A percentile compares a stretch with the other conserved stretches of the same genome.
Conservation (phyloP, 2,329 filamentous ascomycete genomes). For the Paraphoma sp. region DNA sequence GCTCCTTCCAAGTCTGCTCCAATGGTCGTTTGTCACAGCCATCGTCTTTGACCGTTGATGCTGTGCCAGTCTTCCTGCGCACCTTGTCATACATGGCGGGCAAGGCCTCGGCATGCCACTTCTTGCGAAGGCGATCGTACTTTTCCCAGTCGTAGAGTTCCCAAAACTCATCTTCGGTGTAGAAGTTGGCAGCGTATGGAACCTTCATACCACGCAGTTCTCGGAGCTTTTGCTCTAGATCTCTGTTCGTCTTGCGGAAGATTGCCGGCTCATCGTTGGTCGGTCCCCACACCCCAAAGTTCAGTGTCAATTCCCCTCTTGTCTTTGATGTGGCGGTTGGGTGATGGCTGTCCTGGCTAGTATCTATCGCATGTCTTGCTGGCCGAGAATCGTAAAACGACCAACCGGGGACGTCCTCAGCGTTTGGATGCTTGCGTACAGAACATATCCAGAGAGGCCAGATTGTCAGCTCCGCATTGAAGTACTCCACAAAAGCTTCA, state of each 20-base stretch:
- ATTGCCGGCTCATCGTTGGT: constrained; percentile 61
- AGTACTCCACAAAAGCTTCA: constrained; percentile 58
- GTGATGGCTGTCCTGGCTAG: background rate
- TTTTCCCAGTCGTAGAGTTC: constrained; percentile 61
- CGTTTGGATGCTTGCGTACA: constrained; percentile 24
- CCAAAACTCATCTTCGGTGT: constrained; percentile 73
- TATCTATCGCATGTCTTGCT: background rate
- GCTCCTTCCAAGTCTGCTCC: background rate
- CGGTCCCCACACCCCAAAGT: constrained; percentile 73
- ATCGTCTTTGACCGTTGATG: background rate
- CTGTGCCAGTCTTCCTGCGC: background rate
- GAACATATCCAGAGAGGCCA: constrained; percentile 66
- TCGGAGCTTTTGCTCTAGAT: constrained; percentile 71
- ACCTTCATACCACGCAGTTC: constrained; percentile 79
- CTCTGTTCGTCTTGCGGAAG: constrained; percentile 72
- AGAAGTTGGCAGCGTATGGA: constrained; percentile 85
- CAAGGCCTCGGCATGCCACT: constrained; percentile 63
- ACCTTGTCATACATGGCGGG: constrained; percentile 72
- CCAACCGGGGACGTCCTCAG: constrained; percentile 9
- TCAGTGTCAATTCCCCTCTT: constrained; percentile 21
- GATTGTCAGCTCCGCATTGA: constrained; percentile 52
- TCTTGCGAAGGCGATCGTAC: constrained; percentile 63
- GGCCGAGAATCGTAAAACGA: constrained; percentile 12
- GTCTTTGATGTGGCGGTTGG: background rate
- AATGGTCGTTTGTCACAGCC: background rate